Base-by-base conservation (phyloP, 2,329 filamentous ascomycete genomes). In the Aulographum hederae region DNA sequence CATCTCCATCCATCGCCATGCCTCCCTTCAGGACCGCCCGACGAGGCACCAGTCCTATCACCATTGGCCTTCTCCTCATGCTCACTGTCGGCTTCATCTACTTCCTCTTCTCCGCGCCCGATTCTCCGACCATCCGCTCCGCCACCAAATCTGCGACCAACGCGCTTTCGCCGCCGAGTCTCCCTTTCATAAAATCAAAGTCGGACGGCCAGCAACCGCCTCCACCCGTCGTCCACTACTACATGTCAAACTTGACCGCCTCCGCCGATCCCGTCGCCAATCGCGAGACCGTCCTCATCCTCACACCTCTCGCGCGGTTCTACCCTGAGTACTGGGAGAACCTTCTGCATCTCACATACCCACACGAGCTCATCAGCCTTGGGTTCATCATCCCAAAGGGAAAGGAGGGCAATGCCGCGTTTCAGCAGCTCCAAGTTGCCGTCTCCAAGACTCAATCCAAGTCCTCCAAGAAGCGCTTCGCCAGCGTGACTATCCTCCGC, bases 291-390 rank as follows among this genome's bases (percentile, higher is more conserved):
- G 67, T 98, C 37, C 73, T 98, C 34, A 79, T 98, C 48, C 68
- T 98, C 37, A 94, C 89, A 1, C 89, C 89, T 6, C 74, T 98
- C 57, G 78, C 82, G 19, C 73, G 80, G 39, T 98, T 95, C 64
- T 95, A 94, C 56, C 75, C 79, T 44, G 74, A 69, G 43, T 98
- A 95, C 61, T 98, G 89, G 86, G 77, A 91, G 52, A 98, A 95
- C 46, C 64, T 98, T 18, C 53, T 85, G 42, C 71, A 71, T 49
- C 67, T 98, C 34, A 67, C 58, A 46, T 98, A 95, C 52, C 89
- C 89, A 3, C 89, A 94, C 57, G 79, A 93, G 37, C 70, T 95
- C 39, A 91, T 98, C 48, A 91, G 82, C 1, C 65, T 98, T 18
- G 89, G 82, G 25, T 98, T 95, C 59, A 95, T 98, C 48, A 74